Evolutionary conservation across 2,329 filamentous ascomycete genomes (phyloP).

Genomic region (Alternaria hordeiaustralica): DNA sequence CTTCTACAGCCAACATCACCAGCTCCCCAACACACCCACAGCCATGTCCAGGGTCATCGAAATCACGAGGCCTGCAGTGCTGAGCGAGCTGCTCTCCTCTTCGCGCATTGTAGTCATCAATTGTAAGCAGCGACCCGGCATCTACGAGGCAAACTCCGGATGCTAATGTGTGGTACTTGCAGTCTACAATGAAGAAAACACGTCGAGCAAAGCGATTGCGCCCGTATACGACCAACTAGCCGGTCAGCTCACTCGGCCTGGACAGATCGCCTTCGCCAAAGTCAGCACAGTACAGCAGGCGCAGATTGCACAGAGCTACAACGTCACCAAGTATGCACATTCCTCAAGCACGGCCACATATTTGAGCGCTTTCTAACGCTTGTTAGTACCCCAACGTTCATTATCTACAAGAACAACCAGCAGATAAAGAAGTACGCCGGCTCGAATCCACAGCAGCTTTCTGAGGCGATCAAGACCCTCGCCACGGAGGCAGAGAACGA

Average conservation of each 20-base stretch:
- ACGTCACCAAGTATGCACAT: constrained; percentile 66
- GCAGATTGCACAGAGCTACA: constrained; percentile 75
- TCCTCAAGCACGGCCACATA: not conserved
- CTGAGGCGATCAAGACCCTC: constrained; percentile 73
- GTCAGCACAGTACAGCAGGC: constrained; percentile 81
- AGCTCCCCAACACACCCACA: constrained; percentile 19
- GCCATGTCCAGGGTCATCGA: constrained; percentile 54
- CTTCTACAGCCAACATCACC: constrained; percentile 20
- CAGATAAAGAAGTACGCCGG: constrained; percentile 74
- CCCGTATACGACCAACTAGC: constrained; percentile 83
- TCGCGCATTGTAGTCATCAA: constrained; percentile 85
- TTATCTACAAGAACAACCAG: constrained; percentile 75
- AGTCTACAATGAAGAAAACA: constrained; percentile 92
- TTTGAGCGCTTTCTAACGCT: constrained; percentile 14
- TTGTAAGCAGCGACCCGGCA: constrained; percentile 66
- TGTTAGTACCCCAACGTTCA: constrained; percentile 81
- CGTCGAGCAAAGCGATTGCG: constrained; percentile 81
- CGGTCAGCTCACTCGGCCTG: constrained; percentile 70
- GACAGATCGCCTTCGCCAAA: constrained; percentile 82
- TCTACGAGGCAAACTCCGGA: constrained; percentile 24
- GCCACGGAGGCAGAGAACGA: constrained; percentile 66
- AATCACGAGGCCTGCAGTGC: constrained; percentile 52
- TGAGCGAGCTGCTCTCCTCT: constrained; percentile 67
- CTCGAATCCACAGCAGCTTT: constrained; percentile 74
- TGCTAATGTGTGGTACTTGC: constrained; percentile 29